A percentile compares a stretch with the other conserved stretches of the same genome.
Conservation (phyloP, 2,329 filamentous ascomycete genomes). For the Ceratocystis lukuohia region DNA sequence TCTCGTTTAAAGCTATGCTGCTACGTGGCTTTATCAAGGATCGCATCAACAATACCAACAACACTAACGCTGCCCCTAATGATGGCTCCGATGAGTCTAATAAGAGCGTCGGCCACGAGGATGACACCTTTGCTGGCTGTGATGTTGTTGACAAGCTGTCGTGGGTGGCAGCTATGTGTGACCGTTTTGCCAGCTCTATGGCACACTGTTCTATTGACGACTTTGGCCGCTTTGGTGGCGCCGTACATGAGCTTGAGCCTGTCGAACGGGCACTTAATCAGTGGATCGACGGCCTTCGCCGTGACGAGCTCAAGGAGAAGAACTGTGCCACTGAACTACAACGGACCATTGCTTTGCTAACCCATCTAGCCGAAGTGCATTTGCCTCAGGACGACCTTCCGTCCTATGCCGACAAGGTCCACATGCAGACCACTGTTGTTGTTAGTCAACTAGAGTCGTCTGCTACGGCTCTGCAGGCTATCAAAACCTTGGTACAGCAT, state of each 20-base stretch:
- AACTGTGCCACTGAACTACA: slow-evolving; percentile 71
- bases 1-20: slow-evolving; percentile 76
- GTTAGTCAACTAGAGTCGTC: slow-evolving; percentile 73
- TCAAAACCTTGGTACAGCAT: slow-evolving; percentile 53
- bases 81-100: slow-evolving; percentile 26
- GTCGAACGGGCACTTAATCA: slow-evolving; percentile 79
- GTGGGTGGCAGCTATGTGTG: slow-evolving; percentile 71
- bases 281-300: slow-evolving; percentile 73
- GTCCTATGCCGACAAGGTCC: slow-evolving; percentile 62
- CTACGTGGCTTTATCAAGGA: slow-evolving; percentile 69
- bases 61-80: neutral
- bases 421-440: slow-evolving; percentile 63
- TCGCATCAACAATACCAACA: slow-evolving; percentile 48
- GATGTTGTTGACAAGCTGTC: slow-evolving; percentile 75
- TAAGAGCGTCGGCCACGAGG: slow-evolving; percentile 49
- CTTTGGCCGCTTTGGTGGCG: slow-evolving; percentile 66
- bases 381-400: slow-evolving; percentile 51
- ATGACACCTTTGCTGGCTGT: slow-evolving; percentile 66
- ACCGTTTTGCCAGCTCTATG: slow-evolving; percentile 71
- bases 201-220: slow-evolving; percentile 62
- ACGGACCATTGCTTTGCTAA: slow-evolving; percentile 71
- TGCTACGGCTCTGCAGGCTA: slow-evolving; percentile 50
- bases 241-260: slow-evolving; percentile 76
- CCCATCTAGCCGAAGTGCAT: slow-evolving; percentile 73
- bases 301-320: slow-evolving; percentile 73